Evolutionary conservation across 208 protist genomes (phyloP).

Genomic region (Kentomonas sorsogonicus): DNA sequence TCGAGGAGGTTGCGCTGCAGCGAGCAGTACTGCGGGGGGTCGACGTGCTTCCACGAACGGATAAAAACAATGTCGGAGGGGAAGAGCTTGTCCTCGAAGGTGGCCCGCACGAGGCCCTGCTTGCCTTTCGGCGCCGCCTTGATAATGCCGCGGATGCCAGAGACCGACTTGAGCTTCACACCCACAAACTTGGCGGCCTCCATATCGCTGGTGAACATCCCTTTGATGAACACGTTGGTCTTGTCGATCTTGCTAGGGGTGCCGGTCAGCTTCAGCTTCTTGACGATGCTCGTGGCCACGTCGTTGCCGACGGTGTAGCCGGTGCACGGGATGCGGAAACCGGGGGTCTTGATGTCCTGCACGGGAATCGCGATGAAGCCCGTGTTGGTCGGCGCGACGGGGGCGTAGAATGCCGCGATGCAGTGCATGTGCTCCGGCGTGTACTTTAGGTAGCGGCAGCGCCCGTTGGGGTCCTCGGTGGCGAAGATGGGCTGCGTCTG

Average conservation of each 20-base stretch:
- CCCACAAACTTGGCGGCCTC: conserved; percentile 98
- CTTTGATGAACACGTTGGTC: conserved; percentile 98
- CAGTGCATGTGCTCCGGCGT: conserved; percentile 99
- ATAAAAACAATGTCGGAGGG: conserved; percentile 98
- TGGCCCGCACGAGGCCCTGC: conserved; percentile 94
- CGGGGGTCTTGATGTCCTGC: conserved; percentile 33
- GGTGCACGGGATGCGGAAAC: conserved; percentile 94
- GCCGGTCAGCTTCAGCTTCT: conserved; percentile 99
- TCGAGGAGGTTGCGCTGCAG: conserved; percentile 91
- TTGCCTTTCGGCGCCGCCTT: conserved; percentile 95
- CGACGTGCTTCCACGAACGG: conserved; percentile 96
- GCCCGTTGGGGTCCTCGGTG: conserved; percentile 94
- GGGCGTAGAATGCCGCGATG: conserved; percentile 96
- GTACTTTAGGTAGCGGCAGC: conserved; percentile 98
- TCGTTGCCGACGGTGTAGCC: conserved; percentile 97
- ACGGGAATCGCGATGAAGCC: conserved; percentile 93
- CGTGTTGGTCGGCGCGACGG: conserved; percentile 94
- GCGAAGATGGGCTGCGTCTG: conserved; percentile 94
- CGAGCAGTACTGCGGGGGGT: conserved; percentile 95
- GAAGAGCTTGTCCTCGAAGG: conserved; percentile 99
- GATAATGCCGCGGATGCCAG: conserved; percentile 97
- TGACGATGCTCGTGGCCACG: conserved; percentile 92
- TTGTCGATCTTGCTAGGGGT: conserved; percentile 95
- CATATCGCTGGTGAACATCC: conserved; percentile 92
- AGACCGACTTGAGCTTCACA: conserved; percentile 97